phyloP scores from a whole-genome alignment of 768 basidiomycete species.

The Leccinellum albellum region DNA sequence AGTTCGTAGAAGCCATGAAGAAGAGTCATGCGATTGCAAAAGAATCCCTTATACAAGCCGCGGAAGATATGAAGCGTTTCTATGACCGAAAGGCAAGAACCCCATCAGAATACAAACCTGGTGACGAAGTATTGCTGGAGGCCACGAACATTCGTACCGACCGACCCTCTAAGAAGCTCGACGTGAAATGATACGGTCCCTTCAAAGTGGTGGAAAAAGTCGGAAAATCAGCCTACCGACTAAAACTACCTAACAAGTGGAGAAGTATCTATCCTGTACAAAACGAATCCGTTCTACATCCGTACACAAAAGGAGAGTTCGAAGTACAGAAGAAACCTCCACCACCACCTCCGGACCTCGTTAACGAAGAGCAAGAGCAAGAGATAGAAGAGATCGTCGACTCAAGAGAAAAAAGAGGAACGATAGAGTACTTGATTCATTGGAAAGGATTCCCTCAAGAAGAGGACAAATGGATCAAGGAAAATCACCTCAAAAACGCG shows the following conservation, averaged over 20 bases:
- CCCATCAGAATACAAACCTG: too few relatives aligned
- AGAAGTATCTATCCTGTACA: background rate
- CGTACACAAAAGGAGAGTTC: background rate
- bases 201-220: background rate
- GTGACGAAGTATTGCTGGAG: background rate
- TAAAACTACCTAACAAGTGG: background rate
- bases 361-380: background rate
- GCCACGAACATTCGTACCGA: background rate
- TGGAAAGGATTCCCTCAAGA: background rate
- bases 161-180: background rate
- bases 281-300: background rate
- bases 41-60: background rate
- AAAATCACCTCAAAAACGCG: too few relatives aligned
- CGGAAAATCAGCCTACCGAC: accelerated
- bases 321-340: background rate
- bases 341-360: background rate
- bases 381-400: background rate
- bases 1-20: background rate
- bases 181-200: background rate
- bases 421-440: background rate
- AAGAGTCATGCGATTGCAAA: background rate
- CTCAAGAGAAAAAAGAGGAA: background rate
- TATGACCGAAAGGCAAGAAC: background rate
- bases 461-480: background rate
- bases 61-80: background rate